Percentiles rank a stretch among this genome's conserved stretches.
phyloP scores from a whole-genome alignment of 2,329 filamentous ascomycete genomes.

The Karstenula rhodostoma region DNA sequence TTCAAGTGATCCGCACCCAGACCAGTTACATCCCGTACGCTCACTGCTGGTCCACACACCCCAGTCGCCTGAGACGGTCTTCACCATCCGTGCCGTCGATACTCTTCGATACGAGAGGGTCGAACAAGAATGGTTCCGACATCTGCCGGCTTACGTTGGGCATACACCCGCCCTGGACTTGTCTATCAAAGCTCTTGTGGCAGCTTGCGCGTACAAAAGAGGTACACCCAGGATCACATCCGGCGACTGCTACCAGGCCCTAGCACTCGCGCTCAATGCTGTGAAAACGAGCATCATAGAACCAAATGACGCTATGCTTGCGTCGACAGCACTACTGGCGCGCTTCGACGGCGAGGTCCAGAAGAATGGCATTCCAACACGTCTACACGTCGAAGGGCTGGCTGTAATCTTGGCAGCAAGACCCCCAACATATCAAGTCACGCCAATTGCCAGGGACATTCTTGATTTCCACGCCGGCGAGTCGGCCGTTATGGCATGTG shows the following conservation, averaged over 20 bases:
- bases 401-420: constrained; percentile 25
- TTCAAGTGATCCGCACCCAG: background rate
- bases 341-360: constrained; percentile 23
- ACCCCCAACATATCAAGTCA: constrained; percentile 20
- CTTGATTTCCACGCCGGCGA: constrained; percentile 27
- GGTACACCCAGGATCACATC: constrained; percentile 24
- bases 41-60: background rate
- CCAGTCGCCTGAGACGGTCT: constrained; percentile 17
- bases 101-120: constrained; percentile 23
- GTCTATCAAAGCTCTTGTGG: constrained; percentile 27
- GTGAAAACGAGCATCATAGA: constrained; percentile 22
- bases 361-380: constrained; percentile 23
- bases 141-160: constrained; percentile 26
- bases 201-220: constrained; percentile 26
- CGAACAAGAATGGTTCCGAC: constrained; percentile 28
- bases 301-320: constrained; percentile 23
- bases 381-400: constrained; percentile 25
- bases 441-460: constrained; percentile 26
- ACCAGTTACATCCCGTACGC: background rate
- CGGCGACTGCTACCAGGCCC: constrained; percentile 25
- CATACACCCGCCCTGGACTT: constrained; percentile 25
- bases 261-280: constrained; percentile 24
- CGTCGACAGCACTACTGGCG: constrained; percentile 23
- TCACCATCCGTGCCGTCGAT: constrained; percentile 24
- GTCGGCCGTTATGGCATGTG: constrained; percentile 25